Percentiles rank a stretch among this genome's conserved stretches.
Evolutionary conservation across 2,329 filamentous ascomycete species (phyloP).

Genomic region (Fusarium staphyleae): DNA sequence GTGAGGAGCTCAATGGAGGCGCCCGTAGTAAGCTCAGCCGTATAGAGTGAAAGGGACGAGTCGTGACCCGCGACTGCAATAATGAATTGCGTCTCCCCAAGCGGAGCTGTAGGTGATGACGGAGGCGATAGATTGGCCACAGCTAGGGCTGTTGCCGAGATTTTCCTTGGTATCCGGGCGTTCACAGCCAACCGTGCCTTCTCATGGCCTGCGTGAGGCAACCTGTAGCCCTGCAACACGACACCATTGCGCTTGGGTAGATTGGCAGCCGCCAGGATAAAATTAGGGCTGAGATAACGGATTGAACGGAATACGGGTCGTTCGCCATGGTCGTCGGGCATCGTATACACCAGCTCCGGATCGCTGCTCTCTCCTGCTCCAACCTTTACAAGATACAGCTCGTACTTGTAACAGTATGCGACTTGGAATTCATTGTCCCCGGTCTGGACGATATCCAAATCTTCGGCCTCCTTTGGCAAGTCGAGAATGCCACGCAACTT

Average conservation of each 20-base stretch:
- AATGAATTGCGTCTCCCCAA: slow-evolving; percentile 76
- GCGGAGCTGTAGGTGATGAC: slow-evolving; percentile 55
- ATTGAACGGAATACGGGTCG: slow-evolving; percentile 64
- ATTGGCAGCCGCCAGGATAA: slow-evolving; percentile 65
- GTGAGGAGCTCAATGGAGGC: slow-evolving; percentile 57
- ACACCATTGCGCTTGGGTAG: slow-evolving; percentile 65
- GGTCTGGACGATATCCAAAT: slow-evolving; percentile 72
- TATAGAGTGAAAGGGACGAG: slow-evolving; percentile 78
- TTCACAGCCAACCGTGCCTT: slow-evolving; percentile 60
- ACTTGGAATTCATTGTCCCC: slow-evolving; percentile 71
- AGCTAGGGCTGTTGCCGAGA: slow-evolving; percentile 80
- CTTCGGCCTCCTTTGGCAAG: slow-evolving; percentile 65
- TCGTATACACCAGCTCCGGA: slow-evolving; percentile 63
- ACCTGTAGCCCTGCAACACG: slow-evolving; percentile 62
- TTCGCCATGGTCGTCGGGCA: slow-evolving; percentile 56
- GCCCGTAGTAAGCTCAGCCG: slow-evolving; percentile 70
- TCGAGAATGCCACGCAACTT: slow-evolving; percentile 59
- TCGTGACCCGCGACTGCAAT: slow-evolving; percentile 84
- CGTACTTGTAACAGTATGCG: slow-evolving; percentile 79
- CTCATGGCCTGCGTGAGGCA: slow-evolving; percentile 51
- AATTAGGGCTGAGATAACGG: slow-evolving; percentile 65
- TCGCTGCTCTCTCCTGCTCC: slow-evolving; percentile 54
- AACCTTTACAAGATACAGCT: slow-evolving; percentile 73
- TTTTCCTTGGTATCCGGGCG: slow-evolving; percentile 67
- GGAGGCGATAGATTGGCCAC: slow-evolving; percentile 71